Evolutionary conservation across 2,329 filamentous ascomycete species (phyloP), one percentile per base, ranked within the genome.

Genomic region (Dothideomycetes sp.): DNA sequence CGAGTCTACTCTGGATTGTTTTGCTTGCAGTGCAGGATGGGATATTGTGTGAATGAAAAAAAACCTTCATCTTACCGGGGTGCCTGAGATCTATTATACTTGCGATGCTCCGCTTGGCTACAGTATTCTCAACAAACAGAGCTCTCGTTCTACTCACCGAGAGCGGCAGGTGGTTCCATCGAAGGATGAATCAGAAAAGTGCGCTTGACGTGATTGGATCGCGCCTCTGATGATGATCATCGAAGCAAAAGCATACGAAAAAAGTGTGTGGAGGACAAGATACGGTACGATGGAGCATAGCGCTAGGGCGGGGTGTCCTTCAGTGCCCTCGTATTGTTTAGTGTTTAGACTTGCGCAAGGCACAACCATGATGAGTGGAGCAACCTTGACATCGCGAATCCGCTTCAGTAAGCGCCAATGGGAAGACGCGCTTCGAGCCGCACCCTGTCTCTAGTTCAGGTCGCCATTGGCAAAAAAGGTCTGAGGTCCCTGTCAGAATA

Each of bases 1-100:
- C 52, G 64, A 66, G 62, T 62, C 62, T 60, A 58, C 52, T 48
- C 37, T 46, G 42, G 18, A 46, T n/a, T n/a, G n/a, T n/a, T 43
- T 30, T 45, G 32, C 36, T 45, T 43, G 37, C 45, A 50, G 31
- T 38, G n/a, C n/a, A n/a, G 44, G 37, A 37, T 47, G 38, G 43
- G 19, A 29, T 36, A 36, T 14, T 19, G 15, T 5, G 30, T 31
- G 27, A 36, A 35, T 27, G 29, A 36, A 11, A 34, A 15, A 22
- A 9, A 32, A 34, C 34, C 38, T 16, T 39, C 14, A 15, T 31
- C 19, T 14, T 31, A 29, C n/a, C 15, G 29, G 34, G 34, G 43
- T 27, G 30, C 14, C 27, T 15, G 12, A 34, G 15, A 12, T 10
- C 31, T 38, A 32, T 34, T 35, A 35, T 27, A 44, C 45, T 34